Evolutionary conservation across 2,329 filamentous ascomycete genomes (phyloP), one percentile per base, ranked within the genome.

Genomic region (Botryotinia globosa): DNA sequence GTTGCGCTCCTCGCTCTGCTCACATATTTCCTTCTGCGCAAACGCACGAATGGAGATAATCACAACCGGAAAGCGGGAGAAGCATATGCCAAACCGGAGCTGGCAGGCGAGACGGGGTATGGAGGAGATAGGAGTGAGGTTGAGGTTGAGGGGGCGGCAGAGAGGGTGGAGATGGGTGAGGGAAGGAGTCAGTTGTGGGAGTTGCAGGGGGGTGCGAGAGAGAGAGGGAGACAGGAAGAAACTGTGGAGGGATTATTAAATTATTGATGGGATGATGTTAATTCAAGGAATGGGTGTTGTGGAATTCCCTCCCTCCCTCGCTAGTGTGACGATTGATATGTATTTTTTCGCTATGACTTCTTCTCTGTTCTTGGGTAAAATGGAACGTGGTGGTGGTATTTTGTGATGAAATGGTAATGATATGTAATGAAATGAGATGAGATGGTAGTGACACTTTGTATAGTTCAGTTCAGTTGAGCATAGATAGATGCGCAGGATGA

Each of bases 151-250:
- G n/a, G n/a, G 32, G 69, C 8, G 18, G 4, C 14, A 4, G 10
- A 29, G 3, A 18, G 64, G 32, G 20, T 18, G 48, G 69, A 71
- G 44, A 48, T 48, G 58, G 32, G 32, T 4, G 69, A 64, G 16
- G 20, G 25, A 44, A 65, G 69, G 9, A 34, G 39, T 34, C 59
- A 48, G 58, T 58, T 25, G 34, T 54, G 69, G 58, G 69, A 71
- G 45, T 37, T 71, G 34, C 18, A 29, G n/a, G 68, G 32, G 25
- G 32, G 16, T 25, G n/a, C 25, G 18, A 29, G 34, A 12, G 32
- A 12, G 16, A 42, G 42, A 22, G 20, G 7, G 20, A 20, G 18
- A 20, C 8, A 45, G 0, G 44, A 20, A 45, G 44, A 42, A 42
- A 42, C 12, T 42, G 4, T 14, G 39, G 4, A 44, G 42, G 45